Percentiles rank a stretch among this genome's conserved stretches.
These are phyloP conservation scores for Vitis labrusca DNA, from an alignment of 164 flowering plant species.

Conservation along the genomic window DNA sequence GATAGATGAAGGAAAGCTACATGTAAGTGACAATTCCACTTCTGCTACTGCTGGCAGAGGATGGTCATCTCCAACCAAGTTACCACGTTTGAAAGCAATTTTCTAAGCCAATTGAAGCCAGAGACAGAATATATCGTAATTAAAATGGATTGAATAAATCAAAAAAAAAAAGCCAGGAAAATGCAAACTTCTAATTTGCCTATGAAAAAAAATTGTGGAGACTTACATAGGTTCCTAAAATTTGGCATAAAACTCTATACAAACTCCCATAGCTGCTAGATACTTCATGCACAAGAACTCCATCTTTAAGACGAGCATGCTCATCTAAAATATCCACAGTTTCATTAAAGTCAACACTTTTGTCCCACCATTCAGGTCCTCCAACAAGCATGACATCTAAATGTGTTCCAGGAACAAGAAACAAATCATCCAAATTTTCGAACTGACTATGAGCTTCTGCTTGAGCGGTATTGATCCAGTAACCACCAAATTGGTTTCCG, in stretches of 20 bases:
- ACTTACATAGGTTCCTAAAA: slow-evolving; percentile 64
- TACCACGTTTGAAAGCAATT: slow-evolving; percentile 80
- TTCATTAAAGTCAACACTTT: slow-evolving; percentile 59
- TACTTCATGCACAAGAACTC: slow-evolving; percentile 35
- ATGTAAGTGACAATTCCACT: slow-evolving; percentile 47
- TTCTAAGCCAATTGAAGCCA: slow-evolving; percentile 37
- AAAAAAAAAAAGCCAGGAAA: no score
- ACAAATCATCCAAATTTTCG: slow-evolving; percentile 42
- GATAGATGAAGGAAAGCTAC: slow-evolving; percentile 74
- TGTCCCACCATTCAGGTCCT: slow-evolving; percentile 85
- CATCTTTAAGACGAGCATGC: slow-evolving; percentile 28
- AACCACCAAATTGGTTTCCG: slow-evolving; percentile 90
- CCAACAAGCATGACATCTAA: slow-evolving; percentile 68
- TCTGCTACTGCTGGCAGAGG: slow-evolving; percentile 68
- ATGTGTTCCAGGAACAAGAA: slow-evolving; percentile 79
- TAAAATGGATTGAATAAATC: neutral
- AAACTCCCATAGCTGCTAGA: slow-evolving; percentile 24
- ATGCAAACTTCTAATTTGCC: no score
- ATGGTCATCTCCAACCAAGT: slow-evolving; percentile 78
- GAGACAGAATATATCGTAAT: slow-evolving; percentile 4
- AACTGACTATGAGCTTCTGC: slow-evolving; percentile 35
- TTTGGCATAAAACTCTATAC: slow-evolving; percentile 57
- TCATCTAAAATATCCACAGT: slow-evolving; percentile 46
- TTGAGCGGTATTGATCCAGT: slow-evolving; percentile 53
- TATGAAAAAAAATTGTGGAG: neutral